Conservation (phyloP, 225 moss, liverwort and hornwort species). For the Sphagnum contortum region DNA sequence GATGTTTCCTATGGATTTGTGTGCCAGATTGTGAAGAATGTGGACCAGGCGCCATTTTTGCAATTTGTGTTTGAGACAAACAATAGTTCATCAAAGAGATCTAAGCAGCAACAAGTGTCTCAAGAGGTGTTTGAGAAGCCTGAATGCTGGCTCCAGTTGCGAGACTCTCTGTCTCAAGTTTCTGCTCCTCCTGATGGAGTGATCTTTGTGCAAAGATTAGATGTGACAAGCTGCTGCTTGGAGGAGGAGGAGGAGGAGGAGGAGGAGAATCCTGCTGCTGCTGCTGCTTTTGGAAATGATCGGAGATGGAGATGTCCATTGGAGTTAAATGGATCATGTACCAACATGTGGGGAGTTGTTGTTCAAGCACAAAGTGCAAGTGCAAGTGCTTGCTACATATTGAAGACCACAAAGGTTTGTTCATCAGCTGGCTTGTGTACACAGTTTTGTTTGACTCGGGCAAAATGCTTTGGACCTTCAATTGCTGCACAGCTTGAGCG, state of each 20-base stretch:
- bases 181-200: constrained; percentile 80
- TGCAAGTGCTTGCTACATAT: constrained; percentile 53
- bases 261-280: too few species aligned
- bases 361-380: constrained; percentile 50
- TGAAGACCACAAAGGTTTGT: constrained; percentile 66
- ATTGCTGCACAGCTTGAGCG: constrained; percentile 49
- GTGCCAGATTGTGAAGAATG: constrained; percentile 65
- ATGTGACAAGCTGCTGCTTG: too few species aligned
- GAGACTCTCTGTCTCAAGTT: constrained; percentile 24
- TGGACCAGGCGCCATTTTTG: constrained; percentile 80
- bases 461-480: constrained; percentile 74
- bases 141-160: constrained; percentile 45
- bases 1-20: not conserved
- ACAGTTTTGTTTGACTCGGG: constrained; percentile 48
- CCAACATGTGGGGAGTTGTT: constrained; percentile 73
- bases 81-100: constrained; percentile 6
- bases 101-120: constrained; percentile 39
- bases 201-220: constrained; percentile 67
- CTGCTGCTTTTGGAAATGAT: too few species aligned
- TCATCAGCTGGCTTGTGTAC: constrained; percentile 48
- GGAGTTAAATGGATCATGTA: constrained; percentile 30
- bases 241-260: too few species aligned
- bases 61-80: constrained; percentile 48
- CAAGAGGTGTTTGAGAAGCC: constrained; percentile 40
- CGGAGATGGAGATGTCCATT: too few species aligned